Percentiles rank a stretch among this genome's conserved stretches.
Conservation (phyloP, 2,329 filamentous ascomycete species). For the Fragosphaeria purpurea region DNA sequence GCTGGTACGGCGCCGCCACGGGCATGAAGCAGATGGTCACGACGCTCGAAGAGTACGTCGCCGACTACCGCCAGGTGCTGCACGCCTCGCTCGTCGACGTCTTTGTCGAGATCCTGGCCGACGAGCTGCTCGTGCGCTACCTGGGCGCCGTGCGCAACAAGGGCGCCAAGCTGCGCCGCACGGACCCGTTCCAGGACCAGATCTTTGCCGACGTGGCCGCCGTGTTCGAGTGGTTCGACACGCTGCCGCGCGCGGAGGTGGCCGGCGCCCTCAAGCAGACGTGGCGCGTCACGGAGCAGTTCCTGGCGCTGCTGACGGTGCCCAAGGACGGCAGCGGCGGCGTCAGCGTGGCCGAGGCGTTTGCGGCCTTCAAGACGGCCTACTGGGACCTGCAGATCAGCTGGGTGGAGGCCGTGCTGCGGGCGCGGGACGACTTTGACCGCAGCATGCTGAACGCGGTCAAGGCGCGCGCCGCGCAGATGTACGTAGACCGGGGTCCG, state of each 20-base stretch:
- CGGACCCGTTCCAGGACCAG: conserved; percentile 84
- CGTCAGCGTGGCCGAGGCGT: conserved; percentile 56
- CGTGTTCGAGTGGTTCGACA: conserved; percentile 80
- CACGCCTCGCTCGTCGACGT: conserved; percentile 85
- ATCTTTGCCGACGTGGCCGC: conserved; percentile 87
- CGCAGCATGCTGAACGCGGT: conserved; percentile 77
- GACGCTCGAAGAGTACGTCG: conserved; percentile 90
- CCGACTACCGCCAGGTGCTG: conserved; percentile 74
- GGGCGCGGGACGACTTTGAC: conserved; percentile 87
- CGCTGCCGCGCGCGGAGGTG: conserved; percentile 57
- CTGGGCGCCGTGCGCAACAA: conserved; percentile 79
- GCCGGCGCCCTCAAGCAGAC: conserved; percentile 70
- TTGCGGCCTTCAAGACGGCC: conserved; percentile 69
- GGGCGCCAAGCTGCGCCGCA: conserved; percentile 74
- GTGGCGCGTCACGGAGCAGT: conserved; percentile 82
- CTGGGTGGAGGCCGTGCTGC: conserved; percentile 89
- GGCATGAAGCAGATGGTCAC: conserved; percentile 89
- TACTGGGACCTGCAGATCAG: conserved; percentile 93
- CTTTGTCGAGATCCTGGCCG: conserved; percentile 84
- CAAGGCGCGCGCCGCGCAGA: conserved; percentile 78
- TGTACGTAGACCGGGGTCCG: conserved; percentile 66
- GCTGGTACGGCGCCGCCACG: conserved; percentile 70
- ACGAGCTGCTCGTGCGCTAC: conserved; percentile 82
- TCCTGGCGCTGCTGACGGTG: conserved; percentile 68
- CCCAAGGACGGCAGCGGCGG: conserved; percentile 47